Conservation (phyloP, 345 rosid genomes). For the Heritiera littoralis region DNA sequence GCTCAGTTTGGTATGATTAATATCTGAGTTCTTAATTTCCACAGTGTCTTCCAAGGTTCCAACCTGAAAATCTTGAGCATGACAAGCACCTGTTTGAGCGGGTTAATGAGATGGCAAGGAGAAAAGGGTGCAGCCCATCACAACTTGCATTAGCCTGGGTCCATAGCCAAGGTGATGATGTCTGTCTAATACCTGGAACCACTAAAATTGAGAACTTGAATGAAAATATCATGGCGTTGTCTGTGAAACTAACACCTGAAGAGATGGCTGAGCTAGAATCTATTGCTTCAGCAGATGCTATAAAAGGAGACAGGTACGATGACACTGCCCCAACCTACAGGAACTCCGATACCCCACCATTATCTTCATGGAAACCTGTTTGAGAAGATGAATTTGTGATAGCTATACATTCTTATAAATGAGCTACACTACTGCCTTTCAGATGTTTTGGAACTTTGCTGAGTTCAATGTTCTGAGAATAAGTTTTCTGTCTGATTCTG, state of each 20-base stretch:
- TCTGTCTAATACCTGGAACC: no score
- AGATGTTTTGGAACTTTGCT: background rate
- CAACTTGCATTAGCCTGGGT: no score
- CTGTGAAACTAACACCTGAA: slow-evolving; percentile 50
- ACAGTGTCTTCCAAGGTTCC: slow-evolving; percentile 60
- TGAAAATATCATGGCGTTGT: slow-evolving; percentile 44
- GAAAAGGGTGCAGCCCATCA: no score
- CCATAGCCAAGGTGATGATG: no score
- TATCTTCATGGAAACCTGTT: slow-evolving; percentile 56
- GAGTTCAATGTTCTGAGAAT: background rate
- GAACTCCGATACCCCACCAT: slow-evolving; percentile 50
- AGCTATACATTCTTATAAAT: background rate
- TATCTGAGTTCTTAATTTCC: background rate
- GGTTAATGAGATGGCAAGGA: no score
- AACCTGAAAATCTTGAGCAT: slow-evolving; percentile 18
- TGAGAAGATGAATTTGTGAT: background rate
- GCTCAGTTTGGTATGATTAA: no score
- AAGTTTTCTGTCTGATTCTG: background rate
- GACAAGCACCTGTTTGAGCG: no score
- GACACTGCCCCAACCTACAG: slow-evolving; percentile 23
- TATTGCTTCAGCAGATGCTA: slow-evolving; percentile 37
- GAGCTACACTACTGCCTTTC: background rate
- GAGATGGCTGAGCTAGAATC: slow-evolving; percentile 60
- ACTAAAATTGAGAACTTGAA: no score
- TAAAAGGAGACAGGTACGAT: slow-evolving; percentile 45